Evolutionary conservation across 768 basidiomycete genomes (phyloP).

Genomic region (Lactarius indigo): DNA sequence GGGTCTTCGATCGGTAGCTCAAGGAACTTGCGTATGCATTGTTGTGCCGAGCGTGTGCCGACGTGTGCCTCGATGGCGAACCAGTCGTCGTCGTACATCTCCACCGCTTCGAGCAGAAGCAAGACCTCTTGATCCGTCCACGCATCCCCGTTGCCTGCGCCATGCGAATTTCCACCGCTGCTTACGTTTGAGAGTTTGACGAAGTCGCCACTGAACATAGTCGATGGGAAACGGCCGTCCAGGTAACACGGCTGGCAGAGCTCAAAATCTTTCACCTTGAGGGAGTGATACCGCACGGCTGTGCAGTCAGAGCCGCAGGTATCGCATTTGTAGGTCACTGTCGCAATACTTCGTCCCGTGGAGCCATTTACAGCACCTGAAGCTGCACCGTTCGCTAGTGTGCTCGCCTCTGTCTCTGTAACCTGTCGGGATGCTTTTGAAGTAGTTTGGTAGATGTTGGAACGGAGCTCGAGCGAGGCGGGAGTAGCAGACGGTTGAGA

Average conservation of each 20-base stretch:
- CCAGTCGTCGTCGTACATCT: conserved; percentile 99
- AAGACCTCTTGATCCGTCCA: conserved; percentile 94
- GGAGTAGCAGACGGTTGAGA: conserved; percentile 42
- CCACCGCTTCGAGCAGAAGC: conserved; percentile 88
- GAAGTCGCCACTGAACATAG: conserved; percentile 97
- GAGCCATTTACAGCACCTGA: conserved; percentile 43
- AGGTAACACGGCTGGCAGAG: conserved; percentile 92
- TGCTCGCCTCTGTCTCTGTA: conserved; percentile 60
- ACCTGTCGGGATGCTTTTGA: conserved; percentile 77
- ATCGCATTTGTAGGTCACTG: conserved; percentile 72
- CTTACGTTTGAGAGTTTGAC: conserved; percentile 65
- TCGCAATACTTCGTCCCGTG: conserved; percentile 33
- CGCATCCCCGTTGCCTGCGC: conserved; percentile 44
- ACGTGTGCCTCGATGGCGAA: conserved; percentile 89
- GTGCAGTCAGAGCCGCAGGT: conserved; percentile 96
- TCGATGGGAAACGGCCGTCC: conserved; percentile 93
- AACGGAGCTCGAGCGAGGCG: conserved; percentile 83
- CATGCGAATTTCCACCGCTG: conserved; percentile 34
- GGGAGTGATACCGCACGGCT: conserved; percentile 79
- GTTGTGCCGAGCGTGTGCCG: conserved; percentile 84
- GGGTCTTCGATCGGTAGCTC: conserved; percentile 96
- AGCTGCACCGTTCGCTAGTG: conserved; percentile 53
- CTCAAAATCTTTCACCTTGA: conserved; percentile 89
- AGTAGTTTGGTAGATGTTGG: conserved; percentile 84
- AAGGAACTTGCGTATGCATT: conserved; percentile 94